Conservation (phyloP, 2,329 filamentous ascomycete genomes). For the Monosporascus sp. region DNA sequence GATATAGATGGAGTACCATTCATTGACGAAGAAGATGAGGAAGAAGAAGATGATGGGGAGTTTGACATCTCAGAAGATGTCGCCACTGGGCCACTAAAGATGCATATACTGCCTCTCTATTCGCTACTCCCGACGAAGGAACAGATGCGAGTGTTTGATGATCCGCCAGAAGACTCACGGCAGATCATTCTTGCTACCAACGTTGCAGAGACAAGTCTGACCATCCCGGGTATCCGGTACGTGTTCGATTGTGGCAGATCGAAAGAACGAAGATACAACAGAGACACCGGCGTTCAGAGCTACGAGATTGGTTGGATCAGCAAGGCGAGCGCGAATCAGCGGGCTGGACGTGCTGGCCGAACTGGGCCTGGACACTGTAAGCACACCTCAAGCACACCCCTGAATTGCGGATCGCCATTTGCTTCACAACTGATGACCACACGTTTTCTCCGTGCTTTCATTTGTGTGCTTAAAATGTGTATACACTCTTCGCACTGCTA, state of each 20-base stretch:
- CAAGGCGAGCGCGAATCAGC: constrained; percentile 90
- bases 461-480: too few species aligned
- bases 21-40: constrained; percentile 48
- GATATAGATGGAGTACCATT: constrained; percentile 45
- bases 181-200: constrained; percentile 91
- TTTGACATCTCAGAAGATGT: constrained; percentile 63
- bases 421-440: neutral
- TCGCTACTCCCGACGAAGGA: constrained; percentile 87
- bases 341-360: constrained; percentile 88
- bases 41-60: constrained; percentile 62
- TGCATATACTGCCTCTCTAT: constrained; percentile 90
- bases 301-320: constrained; percentile 97
- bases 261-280: constrained; percentile 87
- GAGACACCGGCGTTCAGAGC: constrained; percentile 85
- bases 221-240: constrained; percentile 90
- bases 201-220: constrained; percentile 94
- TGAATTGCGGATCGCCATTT: neutral
- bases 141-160: constrained; percentile 85
- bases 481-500: too few species aligned
- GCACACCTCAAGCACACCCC: neutral
- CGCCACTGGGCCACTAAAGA: constrained; percentile 60
- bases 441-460: too few species aligned
- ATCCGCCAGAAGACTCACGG: constrained; percentile 74
- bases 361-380: constrained; percentile 87
- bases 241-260: constrained; percentile 92